A percentile compares a stretch with the other conserved stretches of the same genome.
Conservation (phyloP, 345 rosid genomes). For the Psidium guajava region DNA sequence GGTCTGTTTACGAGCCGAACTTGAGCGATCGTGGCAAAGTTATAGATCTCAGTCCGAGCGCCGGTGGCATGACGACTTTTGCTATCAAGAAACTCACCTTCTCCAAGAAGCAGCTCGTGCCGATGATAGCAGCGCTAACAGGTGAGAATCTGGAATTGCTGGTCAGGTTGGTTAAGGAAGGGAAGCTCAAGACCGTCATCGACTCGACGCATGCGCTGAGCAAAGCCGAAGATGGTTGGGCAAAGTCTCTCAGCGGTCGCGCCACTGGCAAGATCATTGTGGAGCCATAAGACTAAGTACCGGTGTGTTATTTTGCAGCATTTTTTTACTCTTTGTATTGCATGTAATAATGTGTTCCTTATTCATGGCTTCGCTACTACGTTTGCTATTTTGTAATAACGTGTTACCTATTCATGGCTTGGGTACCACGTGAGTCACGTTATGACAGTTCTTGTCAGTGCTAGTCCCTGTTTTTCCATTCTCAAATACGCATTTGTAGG, state of each 20-base stretch:
- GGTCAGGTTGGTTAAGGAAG: slow-evolving; percentile 41
- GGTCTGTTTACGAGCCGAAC: slow-evolving; percentile 60
- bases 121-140: slow-evolving; percentile 22
- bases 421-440: no score
- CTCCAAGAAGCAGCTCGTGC: slow-evolving; percentile 63
- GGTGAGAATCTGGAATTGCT: slow-evolving; percentile 36
- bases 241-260: slow-evolving; percentile 47
- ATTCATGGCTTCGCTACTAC: not conserved
- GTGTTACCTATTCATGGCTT: not conserved
- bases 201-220: slow-evolving; percentile 50
- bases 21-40: slow-evolving; percentile 51
- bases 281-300: slow-evolving; percentile 17
- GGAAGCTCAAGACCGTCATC: slow-evolving; percentile 55
- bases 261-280: slow-evolving; percentile 76
- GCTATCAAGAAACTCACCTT: slow-evolving; percentile 41
- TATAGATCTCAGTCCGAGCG: slow-evolving; percentile 43
- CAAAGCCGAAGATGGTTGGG: slow-evolving; percentile 77
- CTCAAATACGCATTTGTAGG: no score
- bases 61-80: slow-evolving; percentile 25
- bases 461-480: no score
- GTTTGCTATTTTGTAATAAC: not conserved
- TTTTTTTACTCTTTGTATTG: not conserved
- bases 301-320: not conserved
- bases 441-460: no score
- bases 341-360: not conserved